phyloP scores from a whole-genome alignment of 352 stramenopile genomes.

The Pythium sukuiense region DNA sequence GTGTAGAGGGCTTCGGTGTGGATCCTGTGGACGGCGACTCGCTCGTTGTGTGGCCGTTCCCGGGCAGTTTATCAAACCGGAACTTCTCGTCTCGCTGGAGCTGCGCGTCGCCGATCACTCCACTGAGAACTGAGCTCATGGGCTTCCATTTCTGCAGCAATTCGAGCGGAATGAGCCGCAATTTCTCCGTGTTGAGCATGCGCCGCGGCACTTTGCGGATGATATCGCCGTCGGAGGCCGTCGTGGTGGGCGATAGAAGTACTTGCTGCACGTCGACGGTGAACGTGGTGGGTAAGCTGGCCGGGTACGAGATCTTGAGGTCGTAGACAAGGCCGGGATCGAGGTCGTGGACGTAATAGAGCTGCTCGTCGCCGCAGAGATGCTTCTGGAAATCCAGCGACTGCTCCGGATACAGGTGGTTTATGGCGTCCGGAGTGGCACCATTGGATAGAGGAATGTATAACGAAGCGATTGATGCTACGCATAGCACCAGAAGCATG shows the following conservation, averaged over 20 bases:
- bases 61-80: slow-evolving; percentile 27
- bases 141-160: slow-evolving; percentile 33
- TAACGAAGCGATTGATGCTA: slow-evolving; percentile 12
- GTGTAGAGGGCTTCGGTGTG: neutral
- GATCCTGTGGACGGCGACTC: neutral
- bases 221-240: slow-evolving; percentile 16
- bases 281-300: slow-evolving; percentile 57
- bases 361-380: slow-evolving; percentile 42
- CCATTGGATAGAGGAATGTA: slow-evolving; percentile 15
- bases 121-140: slow-evolving; percentile 9
- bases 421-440: slow-evolving; percentile 3
- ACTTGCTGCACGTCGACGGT: slow-evolving; percentile 46
- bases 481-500: slow-evolving; percentile 11
- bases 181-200: slow-evolving; percentile 66
- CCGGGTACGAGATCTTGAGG: slow-evolving; percentile 78
- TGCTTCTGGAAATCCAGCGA: slow-evolving; percentile 39
- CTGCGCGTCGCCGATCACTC: slow-evolving; percentile 8
- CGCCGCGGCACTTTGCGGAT: slow-evolving; percentile 35
- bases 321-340: slow-evolving; percentile 54
- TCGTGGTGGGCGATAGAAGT: slow-evolving; percentile 22
- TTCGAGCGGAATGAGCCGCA: slow-evolving; percentile 50
- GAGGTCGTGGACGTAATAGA: slow-evolving; percentile 57
- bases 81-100: slow-evolving; percentile 27
- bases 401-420: slow-evolving; percentile 46
- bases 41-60: neutral